Conservation (phyloP, 441 rosid genomes). For the Gossypium schwendimanii region DNA sequence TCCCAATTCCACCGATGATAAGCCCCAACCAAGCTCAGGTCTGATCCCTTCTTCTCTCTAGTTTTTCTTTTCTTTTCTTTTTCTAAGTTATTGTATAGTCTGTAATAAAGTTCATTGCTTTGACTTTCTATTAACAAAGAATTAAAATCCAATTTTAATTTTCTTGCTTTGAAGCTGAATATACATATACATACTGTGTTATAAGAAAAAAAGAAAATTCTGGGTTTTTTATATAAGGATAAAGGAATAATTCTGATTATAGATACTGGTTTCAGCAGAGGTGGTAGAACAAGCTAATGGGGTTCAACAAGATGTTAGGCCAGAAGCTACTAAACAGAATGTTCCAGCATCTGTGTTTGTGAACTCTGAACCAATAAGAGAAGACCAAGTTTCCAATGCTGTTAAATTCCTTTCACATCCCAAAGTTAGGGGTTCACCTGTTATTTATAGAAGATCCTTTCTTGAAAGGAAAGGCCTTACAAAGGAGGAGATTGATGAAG, state of each 20-base stretch:
- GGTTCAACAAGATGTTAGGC: slow-evolving; percentile 38
- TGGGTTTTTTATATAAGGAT: neutral
- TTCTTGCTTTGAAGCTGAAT: neutral
- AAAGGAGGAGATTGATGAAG: slow-evolving; percentile 94
- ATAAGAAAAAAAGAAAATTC: neutral
- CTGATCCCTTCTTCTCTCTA: neutral
- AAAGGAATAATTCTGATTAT: neutral
- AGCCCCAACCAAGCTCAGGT: slow-evolving; percentile 26
- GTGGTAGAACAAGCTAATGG: slow-evolving; percentile 33
- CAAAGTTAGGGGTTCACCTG: slow-evolving; percentile 80
- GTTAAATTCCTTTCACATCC: slow-evolving; percentile 93
- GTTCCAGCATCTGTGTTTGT: slow-evolving; percentile 56
- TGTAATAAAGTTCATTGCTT: neutral
- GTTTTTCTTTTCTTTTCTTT: neutral
- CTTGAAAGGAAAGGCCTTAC: slow-evolving; percentile 94
- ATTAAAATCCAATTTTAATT: neutral
- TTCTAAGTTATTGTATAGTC: neutral
- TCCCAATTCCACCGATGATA: slow-evolving; percentile 18
- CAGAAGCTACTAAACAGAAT: slow-evolving; percentile 36
- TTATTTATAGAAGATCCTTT: slow-evolving; percentile 75
- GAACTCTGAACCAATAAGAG: slow-evolving; percentile 81
- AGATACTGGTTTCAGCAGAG: slow-evolving; percentile 31
- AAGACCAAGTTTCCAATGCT: slow-evolving; percentile 91
- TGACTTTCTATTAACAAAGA: neutral
- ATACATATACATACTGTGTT: neutral